These are phyloP conservation scores for Bipolaris zeicola DNA, from an alignment of 2,329 filamentous ascomycete species.

Conservation along the genomic window DNA sequence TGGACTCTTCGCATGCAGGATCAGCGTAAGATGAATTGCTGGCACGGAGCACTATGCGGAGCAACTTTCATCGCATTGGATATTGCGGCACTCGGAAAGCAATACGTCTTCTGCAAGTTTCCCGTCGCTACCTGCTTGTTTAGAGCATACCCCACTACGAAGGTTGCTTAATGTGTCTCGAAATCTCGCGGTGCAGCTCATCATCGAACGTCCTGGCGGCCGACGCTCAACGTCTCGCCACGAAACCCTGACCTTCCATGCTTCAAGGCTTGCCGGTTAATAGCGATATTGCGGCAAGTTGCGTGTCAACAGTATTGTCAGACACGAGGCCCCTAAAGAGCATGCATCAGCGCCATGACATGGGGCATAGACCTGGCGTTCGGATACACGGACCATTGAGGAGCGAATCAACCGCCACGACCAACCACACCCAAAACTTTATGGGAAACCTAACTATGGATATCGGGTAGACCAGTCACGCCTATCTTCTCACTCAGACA, in stretches of 20 bases:
- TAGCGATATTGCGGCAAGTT: not conserved
- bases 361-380: constrained; percentile 22
- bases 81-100: not conserved
- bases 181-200: constrained; percentile 1
- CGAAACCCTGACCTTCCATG: not conserved
- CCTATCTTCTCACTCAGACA: constrained; percentile 16
- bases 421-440: constrained; percentile 21
- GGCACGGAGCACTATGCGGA: not conserved
- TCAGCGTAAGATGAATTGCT: not conserved
- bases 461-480: constrained; percentile 18
- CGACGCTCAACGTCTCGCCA: not conserved
- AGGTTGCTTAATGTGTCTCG: not conserved
- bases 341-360: constrained; percentile 3
- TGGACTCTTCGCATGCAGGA: not conserved
- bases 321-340: not conserved
- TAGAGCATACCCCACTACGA: not conserved
- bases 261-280: not conserved
- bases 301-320: not conserved
- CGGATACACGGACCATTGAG: constrained; percentile 29
- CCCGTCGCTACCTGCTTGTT: not conserved
- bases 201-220: not conserved
- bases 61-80: not conserved
- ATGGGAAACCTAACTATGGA: constrained; percentile 19
- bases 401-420: constrained; percentile 25
- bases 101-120: not conserved